Evolutionary conservation across 139 green algal genomes (phyloP).

Genomic region (Pseudopediastrum boryanum): DNA sequence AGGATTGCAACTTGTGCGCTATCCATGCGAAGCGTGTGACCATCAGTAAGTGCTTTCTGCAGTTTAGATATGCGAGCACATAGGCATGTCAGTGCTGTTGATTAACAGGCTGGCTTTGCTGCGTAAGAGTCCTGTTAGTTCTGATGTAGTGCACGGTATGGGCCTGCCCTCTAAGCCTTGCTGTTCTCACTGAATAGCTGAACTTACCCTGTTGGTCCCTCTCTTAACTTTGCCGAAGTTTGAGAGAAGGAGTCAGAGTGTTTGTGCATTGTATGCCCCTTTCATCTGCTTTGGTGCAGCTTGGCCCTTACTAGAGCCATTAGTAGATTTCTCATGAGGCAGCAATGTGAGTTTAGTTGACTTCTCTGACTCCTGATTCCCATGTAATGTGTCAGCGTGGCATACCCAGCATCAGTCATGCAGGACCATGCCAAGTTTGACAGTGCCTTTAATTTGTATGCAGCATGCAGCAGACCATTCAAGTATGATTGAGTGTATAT

Average conservation of each 20-base stretch:
- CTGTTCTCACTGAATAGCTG: not conserved
- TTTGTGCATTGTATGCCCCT: too few relatives aligned
- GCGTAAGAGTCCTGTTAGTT: not conserved
- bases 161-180: not conserved
- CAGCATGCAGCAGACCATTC: not conserved
- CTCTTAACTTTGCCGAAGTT: not conserved
- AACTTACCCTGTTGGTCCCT: not conserved
- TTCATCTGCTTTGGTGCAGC: too few relatives aligned
- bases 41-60: constrained; percentile 76
- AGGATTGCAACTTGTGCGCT: constrained; percentile 94
- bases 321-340: not conserved
- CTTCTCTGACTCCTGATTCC: not conserved
- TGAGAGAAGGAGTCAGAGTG: too few relatives aligned
- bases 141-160: not conserved
- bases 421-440: not conserved
- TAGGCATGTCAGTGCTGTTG: not conserved
- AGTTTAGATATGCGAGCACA: not conserved
- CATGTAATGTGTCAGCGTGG: not conserved
- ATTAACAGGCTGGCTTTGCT: not conserved
- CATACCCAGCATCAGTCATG: not conserved
- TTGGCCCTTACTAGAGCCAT: too few relatives aligned
- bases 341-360: not conserved
- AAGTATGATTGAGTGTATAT: not conserved
- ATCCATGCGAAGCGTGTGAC: constrained; percentile 95
- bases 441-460: not conserved